Evolutionary conservation across 495 filamentous ascomycete species (phyloP), one percentile per base, ranked within the genome.

Genomic region (Gamarada debralockiae): DNA sequence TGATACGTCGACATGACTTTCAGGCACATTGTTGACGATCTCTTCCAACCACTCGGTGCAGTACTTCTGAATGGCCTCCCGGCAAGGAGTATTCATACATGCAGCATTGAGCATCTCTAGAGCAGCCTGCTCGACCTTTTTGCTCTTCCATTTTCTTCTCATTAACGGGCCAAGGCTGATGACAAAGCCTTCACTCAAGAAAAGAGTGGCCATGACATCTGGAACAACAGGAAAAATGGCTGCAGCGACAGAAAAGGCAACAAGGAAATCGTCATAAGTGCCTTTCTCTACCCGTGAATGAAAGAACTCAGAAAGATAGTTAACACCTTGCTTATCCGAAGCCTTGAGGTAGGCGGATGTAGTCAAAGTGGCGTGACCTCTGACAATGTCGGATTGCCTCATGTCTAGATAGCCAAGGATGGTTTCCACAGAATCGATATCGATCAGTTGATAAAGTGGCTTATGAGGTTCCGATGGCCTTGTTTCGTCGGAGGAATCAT

Each of bases 81-180:
- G 83, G 58, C 91, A 97, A 2, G 75, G 66, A 37, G 78, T 72
- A 59, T 91, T 84, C 68, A 95, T 85, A 68, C 90, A 95, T 15
- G 92, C 95, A 10, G 88, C 89, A 68, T 87, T 93, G 36, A 97
- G 72, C 73, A 97, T 83, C 54, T 97, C 88, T 48, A 97, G 69
- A 22, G 88, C 80, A 3, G 90, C 84, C 34, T 83, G 78, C 68
- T 96, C 90, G 36, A 96, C 84, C 48, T 85, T 85, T 56, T 77
- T 76, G 61, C 82, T 87, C 69, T 87, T 90, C 66, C 79, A 79
- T 48, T 87, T 86, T 60, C 82, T 80, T 47, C 84, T 76, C 65
- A 90, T 82, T 42, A 92, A 67, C 7, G 86, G 81, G 17, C 79
- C 80, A 20, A 96, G 73, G 31, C 76, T 78, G 25, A 74, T 65